Evolutionary conservation across 1,284 basidiomycete genomes (phyloP).

Genomic region (Mrakiaceae sp.): DNA sequence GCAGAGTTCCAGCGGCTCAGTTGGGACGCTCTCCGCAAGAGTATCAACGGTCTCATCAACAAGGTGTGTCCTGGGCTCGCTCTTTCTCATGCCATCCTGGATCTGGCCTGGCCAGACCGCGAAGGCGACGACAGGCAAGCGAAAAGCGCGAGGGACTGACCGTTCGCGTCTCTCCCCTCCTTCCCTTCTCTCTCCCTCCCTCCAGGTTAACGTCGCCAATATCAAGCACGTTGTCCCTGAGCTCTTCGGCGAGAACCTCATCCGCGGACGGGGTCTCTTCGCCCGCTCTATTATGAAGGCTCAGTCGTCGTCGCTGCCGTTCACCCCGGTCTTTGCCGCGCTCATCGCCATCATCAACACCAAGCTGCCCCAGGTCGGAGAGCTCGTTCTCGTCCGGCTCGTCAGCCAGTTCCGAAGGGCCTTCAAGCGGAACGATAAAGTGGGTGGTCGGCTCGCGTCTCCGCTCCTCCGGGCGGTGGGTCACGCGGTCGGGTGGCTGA

Average conservation of each 20-base stretch:
- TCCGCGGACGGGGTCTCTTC: constrained; percentile 80
- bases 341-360: constrained; percentile 93
- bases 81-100: neutral
- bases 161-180: neutral
- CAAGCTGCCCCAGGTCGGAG: constrained; percentile 92
- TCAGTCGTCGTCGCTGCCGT: constrained; percentile 89
- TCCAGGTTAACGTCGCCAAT: constrained; percentile 72
- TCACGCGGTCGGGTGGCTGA: no score
- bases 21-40: constrained; percentile 97
- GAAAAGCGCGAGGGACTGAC: neutral
- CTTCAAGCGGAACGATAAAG: constrained; percentile 97
- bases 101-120: neutral
- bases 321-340: constrained; percentile 93
- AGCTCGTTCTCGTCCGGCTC: constrained; percentile 74
- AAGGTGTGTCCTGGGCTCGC: constrained; percentile 41
- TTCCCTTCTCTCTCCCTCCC: neutral
- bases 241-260: constrained; percentile 80
- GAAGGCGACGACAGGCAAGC: no score
- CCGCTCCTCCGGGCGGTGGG: neutral
- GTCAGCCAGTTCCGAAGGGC: constrained; percentile 90
- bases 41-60: constrained; percentile 98
- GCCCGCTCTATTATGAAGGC: constrained; percentile 94
- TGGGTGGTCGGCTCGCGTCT: constrained; percentile 33
- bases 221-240: constrained; percentile 97
- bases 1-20: constrained; percentile 90